Evolutionary conservation across 2,329 filamentous ascomycete species (phyloP).

Genomic region (Pseudopithomyces chartarum): DNA sequence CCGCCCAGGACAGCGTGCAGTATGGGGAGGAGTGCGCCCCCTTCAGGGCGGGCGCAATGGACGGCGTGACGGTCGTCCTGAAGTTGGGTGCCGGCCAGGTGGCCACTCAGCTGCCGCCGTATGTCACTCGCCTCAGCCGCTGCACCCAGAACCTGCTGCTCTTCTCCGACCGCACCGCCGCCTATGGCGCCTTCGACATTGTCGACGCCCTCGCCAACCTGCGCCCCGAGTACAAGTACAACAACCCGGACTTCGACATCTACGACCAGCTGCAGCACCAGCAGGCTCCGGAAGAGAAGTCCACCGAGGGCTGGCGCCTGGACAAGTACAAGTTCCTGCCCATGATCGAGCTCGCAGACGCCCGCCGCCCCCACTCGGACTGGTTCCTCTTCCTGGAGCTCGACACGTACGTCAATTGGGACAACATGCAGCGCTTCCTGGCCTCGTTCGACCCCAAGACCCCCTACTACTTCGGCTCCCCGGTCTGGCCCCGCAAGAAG

Average conservation of each 20-base stretch:
- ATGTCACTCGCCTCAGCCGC: constrained; percentile 59
- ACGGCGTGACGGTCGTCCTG: constrained; percentile 60
- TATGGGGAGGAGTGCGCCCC: constrained; percentile 40
- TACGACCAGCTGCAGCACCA: constrained; percentile 53
- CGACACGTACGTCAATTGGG: constrained; percentile 47
- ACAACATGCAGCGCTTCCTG: constrained; percentile 48
- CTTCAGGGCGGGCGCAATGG: constrained; percentile 37
- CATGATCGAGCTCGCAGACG: constrained; percentile 57
- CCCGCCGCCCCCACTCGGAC: constrained; percentile 35
- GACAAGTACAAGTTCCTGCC: constrained; percentile 66
- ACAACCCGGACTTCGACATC: constrained; percentile 57
- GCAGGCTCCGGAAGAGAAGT: constrained; percentile 46
- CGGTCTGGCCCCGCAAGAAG: constrained; percentile 41
- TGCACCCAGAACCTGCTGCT: constrained; percentile 62
- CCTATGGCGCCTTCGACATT: constrained; percentile 56
- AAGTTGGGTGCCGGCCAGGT: constrained; percentile 64
- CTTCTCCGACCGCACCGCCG: constrained; percentile 64
- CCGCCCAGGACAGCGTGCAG: constrained; percentile 20
- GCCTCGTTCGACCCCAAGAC: constrained; percentile 41
- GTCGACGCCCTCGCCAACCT: constrained; percentile 54
- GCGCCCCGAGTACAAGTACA: constrained; percentile 43
- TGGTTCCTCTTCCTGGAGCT: constrained; percentile 46
- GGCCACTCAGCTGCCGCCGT: constrained; percentile 60
- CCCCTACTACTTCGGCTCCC: constrained; percentile 48
- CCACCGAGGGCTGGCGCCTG: constrained; percentile 58